Conservation (phyloP, 2,329 filamentous ascomycete species). For the Zasmidium cellare region DNA sequence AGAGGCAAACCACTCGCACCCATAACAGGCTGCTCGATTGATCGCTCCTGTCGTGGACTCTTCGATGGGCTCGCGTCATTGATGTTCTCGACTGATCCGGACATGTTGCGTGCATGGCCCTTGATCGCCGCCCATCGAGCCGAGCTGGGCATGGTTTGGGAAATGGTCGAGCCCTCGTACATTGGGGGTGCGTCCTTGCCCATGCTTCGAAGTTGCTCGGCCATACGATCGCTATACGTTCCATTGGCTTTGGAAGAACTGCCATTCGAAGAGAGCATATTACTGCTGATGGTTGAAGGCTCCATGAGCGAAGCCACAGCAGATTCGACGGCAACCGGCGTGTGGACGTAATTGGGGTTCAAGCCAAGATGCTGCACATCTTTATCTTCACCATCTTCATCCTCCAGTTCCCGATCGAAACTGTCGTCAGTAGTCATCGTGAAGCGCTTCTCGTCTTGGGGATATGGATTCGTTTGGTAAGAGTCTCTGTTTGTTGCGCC, state of each 20-base stretch:
- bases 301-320: conserved; percentile 88
- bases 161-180: conserved; percentile 34
- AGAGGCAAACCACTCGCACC: conserved; percentile 70
- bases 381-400: conserved; percentile 60
- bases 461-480: conserved; percentile 52
- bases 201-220: conserved; percentile 26
- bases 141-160: conserved; percentile 32
- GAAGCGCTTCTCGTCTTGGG: conserved; percentile 53
- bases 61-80: conserved; percentile 50
- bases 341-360: conserved; percentile 76
- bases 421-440: conserved; percentile 58
- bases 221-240: conserved; percentile 31
- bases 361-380: conserved; percentile 61
- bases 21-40: conserved; percentile 53
- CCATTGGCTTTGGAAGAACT: conserved; percentile 26
- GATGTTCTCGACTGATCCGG: conserved; percentile 18
- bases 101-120: conserved; percentile 42
- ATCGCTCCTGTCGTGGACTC: conserved; percentile 38
- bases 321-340: conserved; percentile 74
- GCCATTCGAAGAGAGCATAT: conserved; percentile 25
- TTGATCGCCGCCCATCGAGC: conserved; percentile 41
- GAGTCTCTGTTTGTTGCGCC: conserved; percentile 32
- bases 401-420: conserved; percentile 39
- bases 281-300: conserved; percentile 68
- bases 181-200: conserved; percentile 24